Evolutionary conservation across 2,329 filamentous ascomycete species (phyloP), one percentile per base, ranked within the genome.

Genomic region (Nemania serpens): DNA sequence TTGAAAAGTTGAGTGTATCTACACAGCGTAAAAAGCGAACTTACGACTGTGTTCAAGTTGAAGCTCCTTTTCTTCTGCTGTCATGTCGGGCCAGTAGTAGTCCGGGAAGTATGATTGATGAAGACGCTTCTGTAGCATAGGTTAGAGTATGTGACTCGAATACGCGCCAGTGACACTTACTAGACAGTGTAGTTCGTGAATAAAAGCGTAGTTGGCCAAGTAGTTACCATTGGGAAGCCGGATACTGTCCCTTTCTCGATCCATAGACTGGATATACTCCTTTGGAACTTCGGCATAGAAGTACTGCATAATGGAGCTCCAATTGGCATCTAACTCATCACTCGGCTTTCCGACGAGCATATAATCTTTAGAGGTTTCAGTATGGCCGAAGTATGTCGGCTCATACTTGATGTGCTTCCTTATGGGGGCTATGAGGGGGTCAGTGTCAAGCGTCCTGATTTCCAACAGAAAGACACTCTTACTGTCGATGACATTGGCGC

Each of bases 81-180:
- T 68, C 67, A 69, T 67, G 39, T 69, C 56, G 1, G 67, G 65
- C 53, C 59, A 69, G 42, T 69, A 69, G 20, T 59, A 37, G 5
- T 69, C 65, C 3, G 65, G 65, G n/a, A 68, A 69, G 34, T 68
- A 67, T 2, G 65, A 66, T 54, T 69, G 67, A 56, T 69, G 67
- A 17, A 69, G 64, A 10, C 67, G 65, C 68, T 67, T 69, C 67
- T 68, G 10, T 25, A 7, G 1, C 4, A 17, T 20, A 11, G 5
- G 12, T 54, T 37, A 57, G 49, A 50, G 25, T 11, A 36, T 18
- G 3, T 10, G 5, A 34, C 3, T 36, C 10, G 2, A 1, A 33
- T 2, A 9, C 13, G 17, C 1, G 36, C 5, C 33, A n/a, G 5
- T n/a, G 36, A 5, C 5, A 39, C 61, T 46, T 59, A 69, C 67